Base-by-base conservation (phyloP, 192 early-diverging fungal species). In the Gonapodya sp. region DNA sequence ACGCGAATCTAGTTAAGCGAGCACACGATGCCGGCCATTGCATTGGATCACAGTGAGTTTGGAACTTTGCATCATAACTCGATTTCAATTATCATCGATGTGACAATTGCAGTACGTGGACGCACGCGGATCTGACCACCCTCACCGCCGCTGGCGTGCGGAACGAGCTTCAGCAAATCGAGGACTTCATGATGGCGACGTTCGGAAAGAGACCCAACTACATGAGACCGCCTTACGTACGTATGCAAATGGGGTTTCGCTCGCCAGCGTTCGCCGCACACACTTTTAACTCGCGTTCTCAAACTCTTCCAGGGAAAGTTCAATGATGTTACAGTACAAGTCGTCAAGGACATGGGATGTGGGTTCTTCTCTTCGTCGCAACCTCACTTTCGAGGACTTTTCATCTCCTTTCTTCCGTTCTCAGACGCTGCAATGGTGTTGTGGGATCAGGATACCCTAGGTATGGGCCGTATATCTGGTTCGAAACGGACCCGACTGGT, bases 171-270 rank as follows among this genome's bases (percentile, higher is more conserved):
- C 34, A 1, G 2, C 36, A 80, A n/a, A 16, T 80, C 0, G 79
- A 80, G 31, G 24, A 33, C 33, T 31, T 31, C 2, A 31, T 80
- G 0, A 0, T 32, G 0, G 1, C 34, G 0, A 2, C 2, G 31
- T 73, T 80, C 36, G 79, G 79, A 24, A 80, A 80, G 73, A 80
- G n/a, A n/a, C 79, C 79, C 2, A 77, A 36, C 18, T 80, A 36
- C 0, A 80, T 80, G 79, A 1, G 79, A 18, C 79, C 79, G 74
- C 79, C 79, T 74, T 80, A 80, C 36, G 79, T 64, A 24, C 8
- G 46, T 64, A 16, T 64, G 46, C 8, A 24, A 24, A 24, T 8
- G 46, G 46, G 46, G 46, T 64, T 64, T 8, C 46, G 46, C 8
- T 64, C n/a, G n/a, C n/a, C n/a, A n/a, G n/a, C n/a, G n/a, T n/a